phyloP scores from a whole-genome alignment of 148 eudicot genomes.

The Amaranthus hypochondriacus region DNA sequence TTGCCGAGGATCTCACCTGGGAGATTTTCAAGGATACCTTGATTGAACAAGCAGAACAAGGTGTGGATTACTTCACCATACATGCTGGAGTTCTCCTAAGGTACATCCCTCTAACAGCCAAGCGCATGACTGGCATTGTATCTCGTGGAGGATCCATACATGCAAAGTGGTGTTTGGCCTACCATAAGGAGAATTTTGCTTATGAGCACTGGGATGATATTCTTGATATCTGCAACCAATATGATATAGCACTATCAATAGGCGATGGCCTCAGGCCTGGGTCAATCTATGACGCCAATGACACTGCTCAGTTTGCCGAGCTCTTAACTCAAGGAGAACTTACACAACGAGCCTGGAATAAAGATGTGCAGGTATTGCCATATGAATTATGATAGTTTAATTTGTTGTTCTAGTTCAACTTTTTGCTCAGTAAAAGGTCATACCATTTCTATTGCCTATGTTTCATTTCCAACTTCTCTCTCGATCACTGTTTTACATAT shows the following conservation, averaged over 20 bases:
- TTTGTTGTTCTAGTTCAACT: neutral
- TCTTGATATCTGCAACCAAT: conserved; percentile 90
- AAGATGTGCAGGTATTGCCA: conserved; percentile 84
- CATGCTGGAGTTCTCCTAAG: conserved; percentile 94
- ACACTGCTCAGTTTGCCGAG: conserved; percentile 96
- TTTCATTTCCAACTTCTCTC: neutral
- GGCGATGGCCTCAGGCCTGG: conserved; percentile 99
- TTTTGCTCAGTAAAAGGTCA: neutral
- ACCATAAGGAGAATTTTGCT: conserved; percentile 95
- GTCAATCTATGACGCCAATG: conserved; percentile 96
- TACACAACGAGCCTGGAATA: conserved; percentile 93
- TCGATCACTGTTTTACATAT: neutral
- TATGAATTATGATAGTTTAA: neutral
- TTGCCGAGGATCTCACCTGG: conserved; percentile 91
- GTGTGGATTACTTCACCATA: conserved; percentile 95
- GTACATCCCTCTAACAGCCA: conserved; percentile 90
- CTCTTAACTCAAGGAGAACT: conserved; percentile 96
- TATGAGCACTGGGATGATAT: conserved; percentile 99
- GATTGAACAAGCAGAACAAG: conserved; percentile 98
- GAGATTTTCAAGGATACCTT: conserved; percentile 82
- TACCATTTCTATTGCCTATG: neutral
- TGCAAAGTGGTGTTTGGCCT: conserved; percentile 97
- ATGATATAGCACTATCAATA: conserved; percentile 84
- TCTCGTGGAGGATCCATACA: conserved; percentile 99
- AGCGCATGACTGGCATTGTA: conserved; percentile 96